Base-by-base conservation (phyloP, 2,329 filamentous ascomycete species). In the Alternaria atra region DNA sequence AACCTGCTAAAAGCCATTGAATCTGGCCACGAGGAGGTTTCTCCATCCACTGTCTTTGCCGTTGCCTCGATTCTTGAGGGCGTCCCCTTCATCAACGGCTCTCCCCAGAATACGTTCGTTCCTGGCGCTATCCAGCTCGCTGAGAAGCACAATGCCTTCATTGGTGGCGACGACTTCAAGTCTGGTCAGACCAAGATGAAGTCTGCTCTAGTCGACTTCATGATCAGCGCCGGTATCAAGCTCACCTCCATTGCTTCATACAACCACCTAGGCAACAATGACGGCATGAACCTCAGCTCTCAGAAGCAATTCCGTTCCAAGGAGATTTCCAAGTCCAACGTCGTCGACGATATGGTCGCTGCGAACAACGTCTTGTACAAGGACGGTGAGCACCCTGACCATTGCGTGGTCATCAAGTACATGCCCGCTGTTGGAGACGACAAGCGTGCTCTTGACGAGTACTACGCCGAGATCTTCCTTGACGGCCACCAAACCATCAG, bases 131-230 rank as follows among this genome's bases (percentile, higher is more conserved):
- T 98, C 70, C 86, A 94, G 76, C 89, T 99, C 60, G 95, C 95
- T 23, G 92, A 96, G 84, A 86, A 90, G 81, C 89, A 96, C 81
- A 86, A 87, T 58, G 89, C 94, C 64, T 99, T 97, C 84, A 93
- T 99, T 74, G 95, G 95, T 60, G 95, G 95, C 68, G 95, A 99
- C 75, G 95, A 99, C 84, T 99, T 99, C 90, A 99, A 99, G 85
- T 98, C 95, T 65, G 95, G 95, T 65, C 95, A 99, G 86, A 99
- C 95, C 79, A 99, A 99, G 89, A 99, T 99, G 95, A 99, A 99
- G 85, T 98, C 95, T 62, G 95, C 95, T 20, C 89, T 99, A 30
- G 95, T 98, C 46, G 95, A 99, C 83, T 99, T 99, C 84, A 83
- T 99, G 79, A 97, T 99, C 89, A 97, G 90, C 79, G 95, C 95